Evolutionary conservation across 805 yeast genomes (phyloP).

Genomic region (Candida qinlingensis): DNA sequence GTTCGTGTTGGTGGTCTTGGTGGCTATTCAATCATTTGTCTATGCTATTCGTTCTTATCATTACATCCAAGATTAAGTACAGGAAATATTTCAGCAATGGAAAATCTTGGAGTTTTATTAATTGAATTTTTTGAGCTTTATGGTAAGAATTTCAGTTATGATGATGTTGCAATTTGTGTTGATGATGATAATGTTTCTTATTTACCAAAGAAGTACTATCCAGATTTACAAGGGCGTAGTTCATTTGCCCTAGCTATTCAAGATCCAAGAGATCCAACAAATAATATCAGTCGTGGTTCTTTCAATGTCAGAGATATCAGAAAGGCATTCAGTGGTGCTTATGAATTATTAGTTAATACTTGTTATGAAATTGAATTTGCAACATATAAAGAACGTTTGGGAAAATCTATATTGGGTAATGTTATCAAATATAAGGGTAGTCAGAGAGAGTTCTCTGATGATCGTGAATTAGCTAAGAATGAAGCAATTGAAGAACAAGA

Average conservation of each 20-base stretch:
- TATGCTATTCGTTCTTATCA: conserved; percentile 71
- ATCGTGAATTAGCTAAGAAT: conserved; percentile 56
- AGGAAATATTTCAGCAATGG: conserved; percentile 56
- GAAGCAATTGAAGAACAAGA: conserved; percentile 42
- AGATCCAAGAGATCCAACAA: conserved; percentile 82
- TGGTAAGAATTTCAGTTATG: conserved; percentile 86
- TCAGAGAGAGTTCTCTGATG: conserved; percentile 73
- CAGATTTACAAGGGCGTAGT: conserved; percentile 44
- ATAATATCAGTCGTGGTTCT: conserved; percentile 82
- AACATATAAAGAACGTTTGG: conserved; percentile 59
- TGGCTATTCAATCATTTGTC: conserved; percentile 87
- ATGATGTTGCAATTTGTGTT: conserved; percentile 65
- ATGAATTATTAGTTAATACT: conserved; percentile 63
- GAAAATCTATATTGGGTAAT: conserved; percentile 73
- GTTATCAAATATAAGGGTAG: conserved; percentile 72
- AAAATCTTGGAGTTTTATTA: conserved; percentile 78
- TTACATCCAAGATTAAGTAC: conserved; percentile 76
- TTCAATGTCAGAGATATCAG: conserved; percentile 75
- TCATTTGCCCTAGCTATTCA: conserved; percentile 70
- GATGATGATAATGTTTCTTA: conserved; percentile 52
- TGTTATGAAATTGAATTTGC: conserved; percentile 70
- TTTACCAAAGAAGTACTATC: conserved; percentile 49
- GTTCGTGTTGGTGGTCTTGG: conserved; percentile 95
- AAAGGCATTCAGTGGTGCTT: conserved; percentile 87
- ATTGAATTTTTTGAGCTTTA: conserved; percentile 91